Base-by-base conservation (phyloP, 208 protist species). In the Novymonas esmeraldas region DNA sequence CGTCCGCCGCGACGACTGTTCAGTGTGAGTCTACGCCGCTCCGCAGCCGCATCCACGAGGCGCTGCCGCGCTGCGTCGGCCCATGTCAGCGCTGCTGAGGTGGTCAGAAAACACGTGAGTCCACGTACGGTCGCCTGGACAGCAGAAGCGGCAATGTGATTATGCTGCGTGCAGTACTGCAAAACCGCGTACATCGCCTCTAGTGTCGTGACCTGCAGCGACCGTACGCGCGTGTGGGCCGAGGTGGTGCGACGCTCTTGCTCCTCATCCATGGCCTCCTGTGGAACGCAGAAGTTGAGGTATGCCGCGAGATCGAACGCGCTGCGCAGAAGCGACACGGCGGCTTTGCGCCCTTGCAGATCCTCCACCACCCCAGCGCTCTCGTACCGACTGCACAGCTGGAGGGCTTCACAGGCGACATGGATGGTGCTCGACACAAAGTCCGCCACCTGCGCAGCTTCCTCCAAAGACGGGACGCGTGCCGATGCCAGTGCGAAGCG, bases 61-160 rank as follows among this genome's bases (percentile, higher is more conserved):
- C 44, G 51, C 59, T 71, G 57, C 42, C 61, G 64, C 41, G 76
- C 39, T 26, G 49, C 54, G 49, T 79, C 76, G 10, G 65, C 57
- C 89, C 85, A 90, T 39, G 42, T 36, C 24, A 73, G 77, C 2
- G 88, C 82, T 22, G 69, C 76, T 28, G 66, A 60, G 14, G 76
- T 91, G 2, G 89, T 94, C 14, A 93, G 65, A 56, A 96, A 89
- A 18, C 74, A 81, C 10, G 82, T 90, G 9, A 96, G 69, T 24
- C 82, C 86, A 22, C 79, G 68, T 29, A 90, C 76, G 18, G 85
- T 54, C 18, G 70, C 78, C 48, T 81, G 82, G 34, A 94, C 70
- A 3, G 79, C 84, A 11, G 78, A 26, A 10, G 78, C 65, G 3
- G 81, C 76, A 5, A 74, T 73, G 31, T 28, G 59, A 64, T 78